Percentiles rank a stretch among this genome's conserved stretches.
Evolutionary conservation across 2,329 filamentous ascomycete genomes (phyloP).

Genomic region (Botryotinia calthae): DNA sequence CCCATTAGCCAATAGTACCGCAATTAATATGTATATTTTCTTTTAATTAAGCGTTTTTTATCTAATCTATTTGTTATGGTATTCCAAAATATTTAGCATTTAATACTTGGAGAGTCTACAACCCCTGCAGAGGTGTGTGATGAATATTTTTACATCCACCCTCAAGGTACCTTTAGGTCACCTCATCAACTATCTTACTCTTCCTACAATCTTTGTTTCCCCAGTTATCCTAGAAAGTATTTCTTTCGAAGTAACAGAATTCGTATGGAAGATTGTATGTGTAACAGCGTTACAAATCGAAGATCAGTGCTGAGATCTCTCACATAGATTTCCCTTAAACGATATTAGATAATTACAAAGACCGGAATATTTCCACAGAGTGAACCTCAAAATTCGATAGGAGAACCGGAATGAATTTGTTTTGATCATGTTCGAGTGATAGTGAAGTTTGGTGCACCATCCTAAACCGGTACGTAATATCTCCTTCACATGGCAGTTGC

Average conservation of each 20-base stretch:
- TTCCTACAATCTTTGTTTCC: not conserved
- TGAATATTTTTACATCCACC: not conserved
- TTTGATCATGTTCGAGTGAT: not conserved
- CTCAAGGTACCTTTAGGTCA: not conserved
- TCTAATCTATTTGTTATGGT: not conserved
- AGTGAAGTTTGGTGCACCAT: not conserved
- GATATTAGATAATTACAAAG: not conserved
- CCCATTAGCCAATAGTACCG: not conserved
- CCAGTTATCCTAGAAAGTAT: not conserved
- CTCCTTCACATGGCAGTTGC: not conserved
- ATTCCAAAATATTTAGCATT: not conserved
- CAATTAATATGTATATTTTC: not conserved
- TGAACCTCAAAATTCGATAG: not conserved
- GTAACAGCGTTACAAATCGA: not conserved
- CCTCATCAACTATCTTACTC: not conserved
- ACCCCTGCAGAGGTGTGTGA: not conserved
- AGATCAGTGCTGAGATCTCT: not conserved
- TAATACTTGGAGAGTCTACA: not conserved
- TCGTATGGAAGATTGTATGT: not conserved
- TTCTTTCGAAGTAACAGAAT: not conserved
- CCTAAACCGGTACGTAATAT: not conserved
- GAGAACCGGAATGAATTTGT: slow-evolving; percentile 4
- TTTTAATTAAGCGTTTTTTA: not conserved
- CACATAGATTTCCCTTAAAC: not conserved
- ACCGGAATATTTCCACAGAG: not conserved